A percentile compares a stretch with the other conserved stretches of the same genome.
phyloP scores from a whole-genome alignment of 2,329 filamentous ascomycete genomes.

The Alternaria dauci region DNA sequence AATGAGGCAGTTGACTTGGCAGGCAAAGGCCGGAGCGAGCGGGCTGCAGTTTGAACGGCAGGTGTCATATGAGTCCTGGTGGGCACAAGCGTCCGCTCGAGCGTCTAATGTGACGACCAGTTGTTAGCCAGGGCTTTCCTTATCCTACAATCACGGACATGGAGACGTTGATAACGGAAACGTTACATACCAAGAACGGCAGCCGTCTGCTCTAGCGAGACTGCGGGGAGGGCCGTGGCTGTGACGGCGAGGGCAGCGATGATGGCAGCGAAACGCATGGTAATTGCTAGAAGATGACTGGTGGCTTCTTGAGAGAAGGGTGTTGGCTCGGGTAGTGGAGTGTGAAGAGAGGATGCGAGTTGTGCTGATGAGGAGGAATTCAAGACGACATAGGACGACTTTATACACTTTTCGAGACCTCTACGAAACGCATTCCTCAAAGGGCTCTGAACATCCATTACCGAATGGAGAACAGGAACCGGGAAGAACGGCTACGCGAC shows the following conservation, averaged over 20 bases:
- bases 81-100: neutral
- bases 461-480: neutral
- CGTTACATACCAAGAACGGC: neutral
- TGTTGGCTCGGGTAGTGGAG: neutral
- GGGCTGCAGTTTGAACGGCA: neutral
- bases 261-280: slow-evolving; percentile 3
- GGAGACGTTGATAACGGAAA: neutral
- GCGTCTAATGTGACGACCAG: neutral
- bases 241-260: neutral
- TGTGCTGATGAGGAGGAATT: neutral
- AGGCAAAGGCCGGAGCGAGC: neutral
- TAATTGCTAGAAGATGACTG: neutral
- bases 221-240: neutral
- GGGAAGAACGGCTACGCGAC: neutral
- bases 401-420: neutral
- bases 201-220: neutral
- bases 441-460: neutral
- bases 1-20: neutral
- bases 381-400: neutral
- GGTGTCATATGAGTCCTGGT: neutral
- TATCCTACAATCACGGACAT: neutral
- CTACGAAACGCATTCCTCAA: too few relatives aligned
- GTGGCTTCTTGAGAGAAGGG: neutral
- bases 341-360: neutral
- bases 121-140: too few relatives aligned